phyloP scores from a whole-genome alignment of 371 early-diverging fungal species.

The Umbelopsis sp. region DNA sequence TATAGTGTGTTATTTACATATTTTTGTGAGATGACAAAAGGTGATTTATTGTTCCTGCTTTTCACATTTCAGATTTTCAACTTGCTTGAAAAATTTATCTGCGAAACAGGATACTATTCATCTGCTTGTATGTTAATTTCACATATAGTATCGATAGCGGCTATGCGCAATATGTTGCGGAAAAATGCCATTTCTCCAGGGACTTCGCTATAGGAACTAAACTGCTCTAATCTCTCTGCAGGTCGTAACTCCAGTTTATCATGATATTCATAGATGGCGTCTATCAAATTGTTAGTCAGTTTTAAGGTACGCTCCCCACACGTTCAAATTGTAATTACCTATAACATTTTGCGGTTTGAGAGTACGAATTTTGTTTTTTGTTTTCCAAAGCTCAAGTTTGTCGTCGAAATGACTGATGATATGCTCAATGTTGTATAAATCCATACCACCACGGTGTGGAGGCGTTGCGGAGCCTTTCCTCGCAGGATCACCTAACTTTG shows the following conservation, averaged over 20 bases:
- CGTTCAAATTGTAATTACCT: constrained; percentile 25
- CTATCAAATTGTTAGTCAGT: constrained; percentile 14
- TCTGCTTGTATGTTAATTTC: neutral
- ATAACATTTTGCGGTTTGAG: constrained; percentile 47
- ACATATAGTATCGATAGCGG: constrained; percentile 36
- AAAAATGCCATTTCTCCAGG: constrained; percentile 58
- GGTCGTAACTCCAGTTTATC: constrained; percentile 31
- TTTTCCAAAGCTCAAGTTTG: constrained; percentile 45
- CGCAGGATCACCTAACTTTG: constrained; percentile 24
- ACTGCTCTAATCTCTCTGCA: constrained; percentile 32
- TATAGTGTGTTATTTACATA: too few species aligned
- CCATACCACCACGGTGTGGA: constrained; percentile 34
- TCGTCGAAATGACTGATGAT: constrained; percentile 49
- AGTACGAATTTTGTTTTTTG: constrained; percentile 28
- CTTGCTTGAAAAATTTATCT: too few species aligned
- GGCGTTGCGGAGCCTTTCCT: constrained; percentile 26
- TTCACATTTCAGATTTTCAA: too few species aligned
- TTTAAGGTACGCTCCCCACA: neutral
- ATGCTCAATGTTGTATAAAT: constrained; percentile 37
- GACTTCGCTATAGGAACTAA: constrained; percentile 48
- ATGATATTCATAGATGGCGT: constrained; percentile 33
- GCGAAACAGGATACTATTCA: neutral
- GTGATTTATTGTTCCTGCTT: too few species aligned
- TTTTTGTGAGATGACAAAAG: too few species aligned
- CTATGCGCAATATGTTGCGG: constrained; percentile 49